A percentile compares a stretch with the other conserved stretches of the same genome.
Conservation (phyloP, 2,329 filamentous ascomycete species). For the Nemania sp. region DNA sequence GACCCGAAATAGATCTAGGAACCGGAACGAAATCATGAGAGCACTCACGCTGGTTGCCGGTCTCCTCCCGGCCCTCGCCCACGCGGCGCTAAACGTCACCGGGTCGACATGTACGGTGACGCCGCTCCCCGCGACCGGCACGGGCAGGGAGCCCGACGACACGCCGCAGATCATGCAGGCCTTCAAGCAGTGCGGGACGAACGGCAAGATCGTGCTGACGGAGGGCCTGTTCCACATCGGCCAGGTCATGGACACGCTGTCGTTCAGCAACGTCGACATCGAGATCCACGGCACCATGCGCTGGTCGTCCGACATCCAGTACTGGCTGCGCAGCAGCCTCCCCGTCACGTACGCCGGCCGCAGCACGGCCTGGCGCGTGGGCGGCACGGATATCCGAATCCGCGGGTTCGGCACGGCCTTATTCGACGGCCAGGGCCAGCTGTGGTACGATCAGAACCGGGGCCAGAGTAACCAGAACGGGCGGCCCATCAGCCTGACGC, state of each 20-base stretch:
- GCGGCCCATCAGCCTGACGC: constrained; percentile 50
- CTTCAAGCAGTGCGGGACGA: constrained; percentile 52
- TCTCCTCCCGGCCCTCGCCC: constrained; percentile 22
- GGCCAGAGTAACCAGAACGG: constrained; percentile 49
- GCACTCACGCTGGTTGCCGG: constrained; percentile 18
- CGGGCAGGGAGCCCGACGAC: constrained; percentile 47
- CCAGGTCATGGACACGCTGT: constrained; percentile 53
- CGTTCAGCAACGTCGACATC: constrained; percentile 51
- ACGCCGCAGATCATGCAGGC: constrained; percentile 56
- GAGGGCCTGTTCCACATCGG: constrained; percentile 54
- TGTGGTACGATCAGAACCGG: constrained; percentile 51
- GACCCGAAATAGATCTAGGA: neutral
- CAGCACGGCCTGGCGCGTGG: constrained; percentile 54
- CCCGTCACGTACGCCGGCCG: constrained; percentile 55
- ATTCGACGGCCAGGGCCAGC: constrained; percentile 51
- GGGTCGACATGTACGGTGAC: constrained; percentile 40
- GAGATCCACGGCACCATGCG: constrained; percentile 52
- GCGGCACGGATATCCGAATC: constrained; percentile 53
- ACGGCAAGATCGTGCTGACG: constrained; percentile 55
- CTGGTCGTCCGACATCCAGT: constrained; percentile 48
- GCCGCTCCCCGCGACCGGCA: constrained; percentile 28
- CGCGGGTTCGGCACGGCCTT: constrained; percentile 54
- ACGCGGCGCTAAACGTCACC: constrained; percentile 34
- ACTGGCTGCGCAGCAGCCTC: constrained; percentile 53
- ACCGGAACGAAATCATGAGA: constrained; percentile 14